Evolutionary conservation across 2,329 filamentous ascomycete genomes (phyloP), one percentile per base, ranked within the genome.

Genomic region (Claviceps lovelessii): DNA sequence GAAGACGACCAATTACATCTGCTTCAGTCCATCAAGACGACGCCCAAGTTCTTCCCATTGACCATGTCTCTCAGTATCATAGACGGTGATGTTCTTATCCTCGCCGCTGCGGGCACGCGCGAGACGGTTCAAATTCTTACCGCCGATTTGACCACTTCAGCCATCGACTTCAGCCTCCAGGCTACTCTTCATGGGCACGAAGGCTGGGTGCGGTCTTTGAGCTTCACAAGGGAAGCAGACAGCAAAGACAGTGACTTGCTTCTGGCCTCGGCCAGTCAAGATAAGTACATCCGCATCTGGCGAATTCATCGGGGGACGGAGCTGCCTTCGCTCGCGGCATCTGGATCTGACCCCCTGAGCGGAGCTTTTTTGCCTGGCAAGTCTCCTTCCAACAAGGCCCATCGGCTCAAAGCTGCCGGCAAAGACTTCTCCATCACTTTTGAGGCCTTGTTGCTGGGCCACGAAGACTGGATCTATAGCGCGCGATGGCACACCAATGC

Each of bases 381-480:
- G 58, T 87, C 86, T 0, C 76, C 95, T 0, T 88, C 89, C 0
- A 97, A 96, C 69, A 97, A 96, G 70, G 85, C 87, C 0, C 86
- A 97, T 66, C 79, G 80, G 54, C 81, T 98, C 56, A 78, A 79
- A 46, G 76, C 80, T 2, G 73, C 71, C 0, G 75, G 71, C 1
- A 74, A 73, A 4, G 84, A 85, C 60, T 91, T 87, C 68, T 87
- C 86, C 7, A 76, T 95, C 55, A 95, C 90, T 0, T 97, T 98
- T 61, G 93, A 98, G 68, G 93, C 93, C 1, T 75, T 98, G 3
- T 78, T 98, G 6, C 79, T 98, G 3, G 93, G 93, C 9, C 93
- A 98, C 65, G 93, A 98, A 66, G 93, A 98, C 64, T 98, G 93
- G 93, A 91, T 98, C 55, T 97, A 95, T 69, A 94, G 87, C 55